Evolutionary conservation across 2,329 filamentous ascomycete genomes (phyloP), one percentile per base, ranked within the genome.

Genomic region (Penicillium sp.): DNA sequence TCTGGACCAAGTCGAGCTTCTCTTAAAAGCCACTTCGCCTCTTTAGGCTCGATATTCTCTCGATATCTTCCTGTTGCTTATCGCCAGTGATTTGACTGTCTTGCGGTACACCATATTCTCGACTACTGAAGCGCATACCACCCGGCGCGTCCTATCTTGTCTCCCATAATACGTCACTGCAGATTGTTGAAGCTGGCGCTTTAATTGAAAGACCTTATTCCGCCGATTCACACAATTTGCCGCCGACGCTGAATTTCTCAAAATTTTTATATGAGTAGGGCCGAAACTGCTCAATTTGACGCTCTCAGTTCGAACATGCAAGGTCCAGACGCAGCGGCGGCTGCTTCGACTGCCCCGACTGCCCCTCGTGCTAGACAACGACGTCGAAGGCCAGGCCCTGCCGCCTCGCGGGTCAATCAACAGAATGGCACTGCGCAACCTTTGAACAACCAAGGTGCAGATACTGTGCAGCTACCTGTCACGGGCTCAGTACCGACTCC

Each of bases 381-480:
- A 54, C 62, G 64, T 36, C 57, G 62, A 56, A 58, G 59, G 39
- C 55, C 60, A 49, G 63, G 62, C 39, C 59, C 62, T 32, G 29
- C 29, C 50, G 56, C 58, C 35, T 57, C 56, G 26, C 59, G 59
- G 32, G 54, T 58, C 37, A 47, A 50, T 13, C 54, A 49, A 45
- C 61, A 55, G 53, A 59, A 56, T 24, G 45, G 46, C 25, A 46
- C 51, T 35, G 48, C 46, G 3, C 47, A 50, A 33, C 11, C 51
- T 26, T 29, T 39, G 7, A 50, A 57, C 26, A 34, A 34, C 11
- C 50, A 50, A 18, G 13, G 49, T 9, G 26, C 50, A 27, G 18
- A 46, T 12, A 52, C 54, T 45, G 13, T 50, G 3, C 50, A 51
- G 35, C 52, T 52, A 11, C 18, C 47, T 18, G 48, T 51, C 18